phyloP scores from a whole-genome alignment of 2,329 filamentous ascomycete genomes.

The Escovopsis weberi region DNA sequence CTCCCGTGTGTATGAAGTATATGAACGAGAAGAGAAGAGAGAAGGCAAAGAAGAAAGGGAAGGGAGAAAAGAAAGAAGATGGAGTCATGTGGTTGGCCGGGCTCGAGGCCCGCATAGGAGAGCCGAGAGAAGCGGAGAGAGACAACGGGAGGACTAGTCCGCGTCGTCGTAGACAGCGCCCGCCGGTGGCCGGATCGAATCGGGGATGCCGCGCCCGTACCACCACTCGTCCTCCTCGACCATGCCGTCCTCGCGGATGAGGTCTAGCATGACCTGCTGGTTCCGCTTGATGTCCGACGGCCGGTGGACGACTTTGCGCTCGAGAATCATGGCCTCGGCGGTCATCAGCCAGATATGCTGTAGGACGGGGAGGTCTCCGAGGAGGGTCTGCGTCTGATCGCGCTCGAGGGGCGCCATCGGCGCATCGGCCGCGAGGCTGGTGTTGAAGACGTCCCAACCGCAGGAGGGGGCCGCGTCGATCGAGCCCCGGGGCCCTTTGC shows the following conservation, averaged over 20 bases:
- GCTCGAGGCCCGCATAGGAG: too few relatives aligned
- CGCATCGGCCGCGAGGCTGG: conserved; percentile 44
- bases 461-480: conserved; percentile 16
- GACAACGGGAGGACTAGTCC: conserved; percentile 11
- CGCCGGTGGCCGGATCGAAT: conserved; percentile 37
- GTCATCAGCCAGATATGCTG: conserved; percentile 49
- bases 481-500: conserved; percentile 16
- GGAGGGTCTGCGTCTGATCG: conserved; percentile 34
- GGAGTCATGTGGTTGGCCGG: background rate
- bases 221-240: conserved; percentile 49
- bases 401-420: conserved; percentile 42
- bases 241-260: conserved; percentile 47
- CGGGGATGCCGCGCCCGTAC: conserved; percentile 39
- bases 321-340: conserved; percentile 46
- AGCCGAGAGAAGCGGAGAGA: background rate
- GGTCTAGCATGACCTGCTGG: conserved; percentile 44
- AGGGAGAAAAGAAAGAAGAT: background rate
- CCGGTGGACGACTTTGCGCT: conserved; percentile 42
- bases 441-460: conserved; percentile 34
- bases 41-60: background rate
- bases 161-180: conserved; percentile 39
- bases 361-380: conserved; percentile 41
- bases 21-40: background rate
- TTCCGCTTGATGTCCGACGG: conserved; percentile 49
- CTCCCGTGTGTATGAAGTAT: conserved; percentile 1